phyloP scores from a whole-genome alignment of 78 protist species.

The Diacronema lutheri region DNA sequence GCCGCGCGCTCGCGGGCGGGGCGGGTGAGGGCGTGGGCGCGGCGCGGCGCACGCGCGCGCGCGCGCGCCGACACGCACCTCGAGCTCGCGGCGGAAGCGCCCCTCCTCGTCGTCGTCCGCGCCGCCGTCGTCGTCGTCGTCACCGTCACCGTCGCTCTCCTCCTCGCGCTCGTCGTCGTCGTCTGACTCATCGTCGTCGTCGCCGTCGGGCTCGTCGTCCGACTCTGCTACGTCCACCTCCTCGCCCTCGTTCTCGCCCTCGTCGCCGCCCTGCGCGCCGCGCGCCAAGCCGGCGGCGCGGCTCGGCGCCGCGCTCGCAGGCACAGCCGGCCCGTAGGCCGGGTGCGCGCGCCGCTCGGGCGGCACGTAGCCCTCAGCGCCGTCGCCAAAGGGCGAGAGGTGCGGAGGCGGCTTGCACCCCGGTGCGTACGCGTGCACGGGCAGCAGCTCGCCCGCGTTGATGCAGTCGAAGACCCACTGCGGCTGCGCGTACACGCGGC shows the following conservation, averaged over 20 bases:
- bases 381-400: constrained; percentile 86
- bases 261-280: constrained; percentile 1
- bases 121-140: background rate
- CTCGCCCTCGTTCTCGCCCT: background rate
- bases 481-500: constrained; percentile 39
- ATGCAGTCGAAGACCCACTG: constrained; percentile 60
- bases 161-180: constrained; percentile 9
- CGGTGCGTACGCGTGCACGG: background rate
- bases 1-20: background rate
- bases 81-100: background rate
- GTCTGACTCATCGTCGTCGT: constrained; percentile 7
- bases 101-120: background rate
- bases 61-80: background rate
- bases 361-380: constrained; percentile 42
- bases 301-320: too few relatives aligned
- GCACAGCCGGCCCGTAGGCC: background rate
- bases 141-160: constrained; percentile 2
- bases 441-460: constrained; percentile 27
- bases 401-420: constrained; percentile 69
- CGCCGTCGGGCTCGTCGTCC: constrained; percentile 19
- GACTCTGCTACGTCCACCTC: constrained; percentile 5
- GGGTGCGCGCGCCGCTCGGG: background rate
- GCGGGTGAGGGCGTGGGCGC: background rate
- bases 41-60: background rate
- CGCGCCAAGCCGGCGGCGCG: constrained; percentile 34